A percentile compares a stretch with the other conserved stretches of the same genome.
Conservation (phyloP, 305 asterid genomes). For the Vinca major region DNA sequence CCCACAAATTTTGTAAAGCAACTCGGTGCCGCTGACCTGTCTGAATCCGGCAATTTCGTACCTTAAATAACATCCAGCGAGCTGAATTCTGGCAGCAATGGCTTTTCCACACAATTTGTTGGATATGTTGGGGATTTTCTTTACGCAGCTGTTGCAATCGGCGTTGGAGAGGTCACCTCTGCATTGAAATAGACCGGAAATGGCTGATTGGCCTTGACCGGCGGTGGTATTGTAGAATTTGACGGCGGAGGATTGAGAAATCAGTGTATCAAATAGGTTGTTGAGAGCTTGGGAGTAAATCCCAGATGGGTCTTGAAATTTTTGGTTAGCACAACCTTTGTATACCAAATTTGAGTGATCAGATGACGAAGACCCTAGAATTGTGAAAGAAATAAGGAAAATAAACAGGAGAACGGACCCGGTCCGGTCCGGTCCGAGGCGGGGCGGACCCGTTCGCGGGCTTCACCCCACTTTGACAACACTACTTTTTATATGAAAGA, state of each 20-base stretch:
- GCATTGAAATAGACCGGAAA: constrained; percentile 33
- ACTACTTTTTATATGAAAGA: no score
- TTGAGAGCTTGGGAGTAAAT: constrained; percentile 23
- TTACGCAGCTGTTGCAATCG: constrained; percentile 51
- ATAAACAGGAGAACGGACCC: constrained; percentile 13
- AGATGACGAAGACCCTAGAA: constrained; percentile 10
- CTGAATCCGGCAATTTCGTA: constrained; percentile 50
- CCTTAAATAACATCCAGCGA: constrained; percentile 55
- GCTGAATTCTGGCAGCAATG: constrained; percentile 58
- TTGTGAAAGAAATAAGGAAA: constrained; percentile 7
- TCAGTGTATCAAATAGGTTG: constrained; percentile 19
- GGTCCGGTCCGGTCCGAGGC: no score
- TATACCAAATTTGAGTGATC: no score
- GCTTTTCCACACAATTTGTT: constrained; percentile 44
- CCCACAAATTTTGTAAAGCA: constrained; percentile 60
- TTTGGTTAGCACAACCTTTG: constrained; percentile 36
- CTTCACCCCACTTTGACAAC: no score
- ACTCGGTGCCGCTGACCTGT: constrained; percentile 43
- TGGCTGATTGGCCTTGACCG: constrained; percentile 23
- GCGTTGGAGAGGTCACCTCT: constrained; percentile 32
- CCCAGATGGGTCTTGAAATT: constrained; percentile 29
- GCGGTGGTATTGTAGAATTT: constrained; percentile 26
- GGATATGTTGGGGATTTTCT: constrained; percentile 26
- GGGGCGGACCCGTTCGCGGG: no score
- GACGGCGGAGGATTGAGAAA: constrained; percentile 23